Percentiles rank a stretch among this genome's conserved stretches.
These are phyloP conservation scores for Jatropha curcas DNA, from an alignment of 345 rosid genomes.

Conservation along the genomic window DNA sequence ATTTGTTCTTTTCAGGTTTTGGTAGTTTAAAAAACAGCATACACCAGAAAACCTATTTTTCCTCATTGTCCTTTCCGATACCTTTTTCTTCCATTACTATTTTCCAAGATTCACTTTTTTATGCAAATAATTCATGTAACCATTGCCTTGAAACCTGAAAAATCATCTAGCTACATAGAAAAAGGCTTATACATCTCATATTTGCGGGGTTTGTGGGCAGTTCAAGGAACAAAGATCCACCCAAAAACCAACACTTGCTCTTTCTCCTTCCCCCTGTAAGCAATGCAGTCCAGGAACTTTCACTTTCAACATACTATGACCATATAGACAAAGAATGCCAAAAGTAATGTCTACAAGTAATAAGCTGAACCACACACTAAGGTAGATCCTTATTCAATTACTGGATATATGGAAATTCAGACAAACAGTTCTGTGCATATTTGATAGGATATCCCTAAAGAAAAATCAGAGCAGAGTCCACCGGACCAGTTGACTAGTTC, in stretches of 20 bases:
- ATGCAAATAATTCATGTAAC: constrained; percentile 14
- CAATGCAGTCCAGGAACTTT: neutral
- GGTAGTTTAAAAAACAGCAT: constrained; percentile 12
- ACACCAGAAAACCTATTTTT: neutral
- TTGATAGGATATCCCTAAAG: neutral
- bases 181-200: neutral
- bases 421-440: neutral
- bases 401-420: neutral
- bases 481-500: constrained; percentile 6
- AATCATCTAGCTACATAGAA: neutral
- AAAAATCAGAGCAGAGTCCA: neutral
- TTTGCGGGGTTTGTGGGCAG: neutral
- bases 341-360: neutral
- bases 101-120: neutral
- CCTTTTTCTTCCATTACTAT: neutral
- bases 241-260: neutral
- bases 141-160: neutral
- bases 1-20: constrained; percentile 15
- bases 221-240: constrained; percentile 14
- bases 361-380: neutral
- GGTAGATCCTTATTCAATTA: constrained; percentile 4
- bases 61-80: constrained; percentile 1
- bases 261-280: neutral
- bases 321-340: constrained; percentile 1
- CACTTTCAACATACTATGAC: neutral